Evolutionary conservation across 768 basidiomycete genomes (phyloP), one percentile per base, ranked within the genome.

Genomic region (Rhizopogon vesiculosus): DNA sequence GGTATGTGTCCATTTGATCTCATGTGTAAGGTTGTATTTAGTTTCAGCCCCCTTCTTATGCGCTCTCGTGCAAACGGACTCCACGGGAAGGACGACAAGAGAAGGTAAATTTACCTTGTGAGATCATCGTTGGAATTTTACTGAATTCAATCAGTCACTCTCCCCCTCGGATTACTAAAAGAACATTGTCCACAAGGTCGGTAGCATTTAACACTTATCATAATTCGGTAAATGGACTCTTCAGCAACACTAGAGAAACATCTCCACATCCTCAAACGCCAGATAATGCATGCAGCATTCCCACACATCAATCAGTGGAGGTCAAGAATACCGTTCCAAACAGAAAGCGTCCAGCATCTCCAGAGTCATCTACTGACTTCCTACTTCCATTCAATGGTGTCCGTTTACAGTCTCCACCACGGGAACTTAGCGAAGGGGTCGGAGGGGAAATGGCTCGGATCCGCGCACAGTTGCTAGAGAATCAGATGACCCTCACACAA

Each of bases 391-490:
- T 64, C 66, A 13, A 68, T 72, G 9, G 73, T 67, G 3, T 71
- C 68, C 15, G 73, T 74, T 49, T 19, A 38, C 48, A 35, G 9
- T 35, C 9, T 49, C 33, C 22, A 38, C 39, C 45, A 29, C 43
- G 35, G 51, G 35, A 43, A 33, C 56, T 35, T 35, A 61, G 54
- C n/a, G 59, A 61, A 5, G 69, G 66, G 25, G 63, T 73, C 0
- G 83, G 81, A 42, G 79, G 78, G 31, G 86, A 88, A 63, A 76
- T 85, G 65, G 77, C 80, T 51, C 79, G 82, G 40, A 82, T 88
- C 48, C 79, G 80, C 29, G 77, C 78, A 45, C 77, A 78, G 28
- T 72, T 78, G 62, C 67, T 77, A 15, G 78, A 83, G 59, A 81
- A 80, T 40, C 75, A 76, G 53, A 65, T 79, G 12, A 72, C 76